Base-by-base conservation (phyloP, 345 rosid species). In the Gossypium sturtianum region DNA sequence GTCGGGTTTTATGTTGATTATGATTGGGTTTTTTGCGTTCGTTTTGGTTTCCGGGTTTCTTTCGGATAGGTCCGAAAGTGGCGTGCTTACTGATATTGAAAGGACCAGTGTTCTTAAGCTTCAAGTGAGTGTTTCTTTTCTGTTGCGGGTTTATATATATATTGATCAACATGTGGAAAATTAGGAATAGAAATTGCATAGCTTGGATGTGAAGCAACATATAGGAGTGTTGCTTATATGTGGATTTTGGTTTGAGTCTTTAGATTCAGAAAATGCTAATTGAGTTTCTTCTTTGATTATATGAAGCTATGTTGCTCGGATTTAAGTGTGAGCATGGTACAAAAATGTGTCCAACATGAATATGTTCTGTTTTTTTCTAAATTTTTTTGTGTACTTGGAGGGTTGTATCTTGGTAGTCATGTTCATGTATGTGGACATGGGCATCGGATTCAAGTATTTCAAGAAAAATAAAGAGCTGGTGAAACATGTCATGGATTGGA, bases 41-140 rank as follows among this genome's bases (percentile, higher is more conserved):
- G 77, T 92, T 77, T 75, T 90, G 86, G 97, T 94, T 62, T 90
- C 97, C 4, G 98, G 94, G 16, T 83, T 93, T 58, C 85, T 93
- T 19, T 93, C 96, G 5, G 97, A 94, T 58, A 80, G 86, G 77
- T 79, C 86, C 12, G 92, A 86, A 15, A 85, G 81, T 53, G 84
- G 88, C 52, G 75, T 91, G 45, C 82, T 91, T 20, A 84, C 91
- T 13, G 94, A 86, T 74, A 83, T 89, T 9, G 90, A 88, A 76
- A 92, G 85, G 84, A 92, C 98, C 41, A 89, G 82, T 66, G 93
- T 94, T 64, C 77, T 94, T 69, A 91, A 94, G 87, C 90, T 94
- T 75, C 99, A 94, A 94, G 98, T 90, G 16, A 15, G 51, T 15
- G 38, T 72, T 4, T 17, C 1, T 16, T 72, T 59, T 56, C 2